Evolutionary conservation across 2,329 filamentous ascomycete species (phyloP).

Genomic region (Nothopassalora personata): DNA sequence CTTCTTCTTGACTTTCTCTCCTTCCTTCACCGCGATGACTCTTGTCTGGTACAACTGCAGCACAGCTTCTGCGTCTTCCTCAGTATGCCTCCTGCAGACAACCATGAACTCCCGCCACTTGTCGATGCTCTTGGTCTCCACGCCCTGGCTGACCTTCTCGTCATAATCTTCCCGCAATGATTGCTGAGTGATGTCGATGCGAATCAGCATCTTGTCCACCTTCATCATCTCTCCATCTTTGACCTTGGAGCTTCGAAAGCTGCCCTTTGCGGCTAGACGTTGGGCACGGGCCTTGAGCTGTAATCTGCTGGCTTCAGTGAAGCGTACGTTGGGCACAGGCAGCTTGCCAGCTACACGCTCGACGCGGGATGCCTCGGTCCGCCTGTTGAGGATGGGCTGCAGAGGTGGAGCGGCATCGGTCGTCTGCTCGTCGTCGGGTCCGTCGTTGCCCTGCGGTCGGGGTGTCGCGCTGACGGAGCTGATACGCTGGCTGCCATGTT

Average conservation of each 20-base stretch:
- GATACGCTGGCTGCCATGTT: constrained; percentile 10
- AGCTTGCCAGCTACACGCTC: constrained; percentile 16
- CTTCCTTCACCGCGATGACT: constrained; percentile 52
- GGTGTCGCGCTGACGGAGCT: constrained; percentile 8
- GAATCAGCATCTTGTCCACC: constrained; percentile 63
- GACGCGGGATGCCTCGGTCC: constrained; percentile 7
- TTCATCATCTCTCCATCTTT: constrained; percentile 60
- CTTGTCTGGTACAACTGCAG: constrained; percentile 34
- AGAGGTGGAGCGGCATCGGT: constrained; percentile 7
- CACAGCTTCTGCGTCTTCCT: constrained; percentile 44
- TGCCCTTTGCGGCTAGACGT: constrained; percentile 27
- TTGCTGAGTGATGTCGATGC: constrained; percentile 50
- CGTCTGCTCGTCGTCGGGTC: constrained; percentile 2
- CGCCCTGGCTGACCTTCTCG: constrained; percentile 57
- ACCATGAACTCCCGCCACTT: constrained; percentile 62
- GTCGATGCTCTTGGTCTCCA: constrained; percentile 54
- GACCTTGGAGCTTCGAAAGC: constrained; percentile 31
- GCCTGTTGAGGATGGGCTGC: constrained; percentile 9
- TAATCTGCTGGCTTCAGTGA: constrained; percentile 28
- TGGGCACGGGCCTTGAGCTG: constrained; percentile 29
- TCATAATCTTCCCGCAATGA: constrained; percentile 55
- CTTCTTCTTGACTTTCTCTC: constrained; percentile 47
- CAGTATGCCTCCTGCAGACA: constrained; percentile 55
- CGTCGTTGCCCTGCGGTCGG: not conserved
- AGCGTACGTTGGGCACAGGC: constrained; percentile 23